phyloP scores from a whole-genome alignment of 1,139 yeast species.

The Yamadazyma songkhlaensis region DNA sequence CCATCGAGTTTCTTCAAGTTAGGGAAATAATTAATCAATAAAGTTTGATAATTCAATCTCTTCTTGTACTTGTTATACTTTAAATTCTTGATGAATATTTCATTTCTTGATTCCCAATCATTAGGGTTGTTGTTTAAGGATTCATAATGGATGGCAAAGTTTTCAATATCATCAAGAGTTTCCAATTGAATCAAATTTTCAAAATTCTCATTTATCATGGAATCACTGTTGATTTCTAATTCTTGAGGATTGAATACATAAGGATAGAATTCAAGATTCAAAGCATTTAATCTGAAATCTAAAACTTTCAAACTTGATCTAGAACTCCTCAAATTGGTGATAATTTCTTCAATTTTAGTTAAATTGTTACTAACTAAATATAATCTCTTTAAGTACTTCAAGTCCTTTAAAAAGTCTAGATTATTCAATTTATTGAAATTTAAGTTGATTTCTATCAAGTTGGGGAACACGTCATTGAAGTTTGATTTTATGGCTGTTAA shows the following conservation, averaged over 20 bases:
- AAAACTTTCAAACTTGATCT: slow-evolving; percentile 35
- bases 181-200: slow-evolving; percentile 39
- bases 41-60: slow-evolving; percentile 37
- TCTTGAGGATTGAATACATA: slow-evolving; percentile 51
- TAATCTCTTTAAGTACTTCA: slow-evolving; percentile 36
- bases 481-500: too few relatives aligned
- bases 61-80: slow-evolving; percentile 21
- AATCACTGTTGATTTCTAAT: slow-evolving; percentile 19
- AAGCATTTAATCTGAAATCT: slow-evolving; percentile 52
- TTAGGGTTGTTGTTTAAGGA: slow-evolving; percentile 27
- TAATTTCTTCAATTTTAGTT: slow-evolving; percentile 27
- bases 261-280: slow-evolving; percentile 49
- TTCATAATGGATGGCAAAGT: slow-evolving; percentile 40
- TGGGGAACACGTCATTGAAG: slow-evolving; percentile 41
- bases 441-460: slow-evolving; percentile 46
- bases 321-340: slow-evolving; percentile 30
- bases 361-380: slow-evolving; percentile 48
- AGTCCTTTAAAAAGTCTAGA: slow-evolving; percentile 25
- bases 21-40: slow-evolving; percentile 34
- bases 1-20: slow-evolving; percentile 43
- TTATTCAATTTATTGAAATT: slow-evolving; percentile 45
- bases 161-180: slow-evolving; percentile 45
- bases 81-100: slow-evolving; percentile 24
- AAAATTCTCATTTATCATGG: not conserved
- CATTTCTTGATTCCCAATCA: slow-evolving; percentile 41